Evolutionary conservation across 768 basidiomycete genomes (phyloP).

Genomic region (Rhodotorula graminis): DNA sequence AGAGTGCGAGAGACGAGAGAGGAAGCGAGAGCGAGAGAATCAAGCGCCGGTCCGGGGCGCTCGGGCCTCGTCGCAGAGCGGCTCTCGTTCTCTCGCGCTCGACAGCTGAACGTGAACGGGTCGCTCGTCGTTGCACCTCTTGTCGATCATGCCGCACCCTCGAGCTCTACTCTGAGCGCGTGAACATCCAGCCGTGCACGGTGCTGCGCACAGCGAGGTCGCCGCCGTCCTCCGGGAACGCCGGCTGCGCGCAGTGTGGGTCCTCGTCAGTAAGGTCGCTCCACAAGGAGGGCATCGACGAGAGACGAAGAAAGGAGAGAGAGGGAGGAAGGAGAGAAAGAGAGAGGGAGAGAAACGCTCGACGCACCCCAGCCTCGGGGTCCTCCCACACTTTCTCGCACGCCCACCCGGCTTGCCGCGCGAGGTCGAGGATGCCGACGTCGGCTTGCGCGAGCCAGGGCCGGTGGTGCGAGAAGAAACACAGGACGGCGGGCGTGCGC

Average conservation of each 20-base stretch:
- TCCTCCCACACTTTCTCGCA: constrained; percentile 38
- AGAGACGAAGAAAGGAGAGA: not conserved
- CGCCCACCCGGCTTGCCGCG: constrained; percentile 36
- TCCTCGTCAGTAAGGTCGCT: not conserved
- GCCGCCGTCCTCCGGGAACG: constrained; percentile 43
- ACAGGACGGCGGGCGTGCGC: constrained; percentile 22
- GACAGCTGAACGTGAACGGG: no score
- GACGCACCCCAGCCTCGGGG: constrained; percentile 39
- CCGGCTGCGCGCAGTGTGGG: constrained; percentile 25
- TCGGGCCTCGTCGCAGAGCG: no score
- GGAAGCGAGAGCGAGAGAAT: no score
- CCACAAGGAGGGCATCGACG: no score
- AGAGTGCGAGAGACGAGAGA: no score
- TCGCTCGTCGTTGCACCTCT: no score
- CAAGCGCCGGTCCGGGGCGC: no score
- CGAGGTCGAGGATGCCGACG: constrained; percentile 22
- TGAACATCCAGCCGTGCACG: constrained; percentile 42
- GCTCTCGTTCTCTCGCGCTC: no score
- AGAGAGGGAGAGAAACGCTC: no score
- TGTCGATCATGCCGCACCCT: no score
- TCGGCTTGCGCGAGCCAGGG: constrained; percentile 37
- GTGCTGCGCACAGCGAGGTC: constrained; percentile 38
- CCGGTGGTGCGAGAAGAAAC: constrained; percentile 43
- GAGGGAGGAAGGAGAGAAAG: no score
- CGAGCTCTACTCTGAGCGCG: not conserved